Conservation (phyloP, 1,284 basidiomycete genomes). For the Ganoderma sp. region DNA sequence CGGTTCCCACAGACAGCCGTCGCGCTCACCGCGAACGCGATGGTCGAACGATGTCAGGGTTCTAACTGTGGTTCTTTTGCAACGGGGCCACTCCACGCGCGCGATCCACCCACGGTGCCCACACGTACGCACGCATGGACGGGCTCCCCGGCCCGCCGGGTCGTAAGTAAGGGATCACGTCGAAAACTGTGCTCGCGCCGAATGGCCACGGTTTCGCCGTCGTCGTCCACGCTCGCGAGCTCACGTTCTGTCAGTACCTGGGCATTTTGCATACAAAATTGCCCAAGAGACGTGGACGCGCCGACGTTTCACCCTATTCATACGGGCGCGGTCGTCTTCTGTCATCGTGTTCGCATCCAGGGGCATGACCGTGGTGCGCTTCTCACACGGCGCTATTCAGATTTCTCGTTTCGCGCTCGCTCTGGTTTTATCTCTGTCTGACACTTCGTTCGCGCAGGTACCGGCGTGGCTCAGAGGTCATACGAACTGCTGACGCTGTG, state of each 20-base stretch:
- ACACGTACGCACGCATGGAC: background rate
- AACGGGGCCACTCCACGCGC: background rate
- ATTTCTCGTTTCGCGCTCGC: background rate
- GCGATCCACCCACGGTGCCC: slow-evolving; percentile 1
- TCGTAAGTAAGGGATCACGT: background rate
- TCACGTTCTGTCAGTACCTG: background rate
- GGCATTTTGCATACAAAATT: background rate
- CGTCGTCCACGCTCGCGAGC: background rate
- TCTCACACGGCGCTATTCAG: slow-evolving; percentile 12
- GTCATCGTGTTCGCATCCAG: background rate
- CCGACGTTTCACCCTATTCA: slow-evolving; percentile 11
- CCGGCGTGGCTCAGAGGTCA: background rate
- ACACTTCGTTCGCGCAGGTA: background rate
- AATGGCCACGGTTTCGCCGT: slow-evolving; percentile 4
- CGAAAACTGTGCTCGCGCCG: background rate
- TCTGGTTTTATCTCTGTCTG: background rate
- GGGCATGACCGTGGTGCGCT: slow-evolving; percentile 1
- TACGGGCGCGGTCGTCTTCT: background rate
- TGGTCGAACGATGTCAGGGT: background rate
- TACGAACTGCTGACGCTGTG: background rate
- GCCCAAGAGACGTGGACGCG: background rate
- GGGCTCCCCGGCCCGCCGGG: background rate
- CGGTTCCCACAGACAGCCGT: background rate
- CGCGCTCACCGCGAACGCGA: background rate
- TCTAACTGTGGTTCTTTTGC: background rate